Base-by-base conservation (phyloP, 371 early-diverging fungal species). In the Batkoa obscura region DNA sequence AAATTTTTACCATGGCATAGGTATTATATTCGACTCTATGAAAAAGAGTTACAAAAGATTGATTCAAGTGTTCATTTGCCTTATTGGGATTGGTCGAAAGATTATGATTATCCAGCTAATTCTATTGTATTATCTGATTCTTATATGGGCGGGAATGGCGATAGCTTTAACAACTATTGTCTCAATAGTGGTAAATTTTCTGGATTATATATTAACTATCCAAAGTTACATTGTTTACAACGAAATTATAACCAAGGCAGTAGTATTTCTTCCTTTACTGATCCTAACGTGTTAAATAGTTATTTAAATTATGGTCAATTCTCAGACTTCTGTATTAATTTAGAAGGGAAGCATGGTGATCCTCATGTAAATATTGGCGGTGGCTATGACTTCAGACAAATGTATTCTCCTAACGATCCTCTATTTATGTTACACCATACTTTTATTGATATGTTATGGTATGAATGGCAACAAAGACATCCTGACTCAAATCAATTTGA, bases 21-120 rank as follows among this genome's bases (percentile, higher is more conserved):
- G 15, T 6, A 30, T 41, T 69, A 60, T 54, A 23, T 72, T n/a
- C 49, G 35, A 1, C 23, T 56, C 0, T 67, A 61, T 43, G 73
- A 75, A 55, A 17, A 38, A 2, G 59, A 56, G 34, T 51, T 72
- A n/a, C 57, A 63, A 33, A 41, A 50, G 30, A 63, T 69, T 43
- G 67, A 75, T 60, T 60, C 70, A 13, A 32, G 46, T 13, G 63
- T 76, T 23, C 48, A 50, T 2, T 58, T 76, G 12, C 75, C 79
- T 13, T 79, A 69, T 58, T 76, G 76, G 79, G 69, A 78, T 50
- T 75, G 73, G 74, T 30, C 57, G 2, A 12, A 48, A 5, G 62
- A 65, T 42, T 60, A 59, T 13, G 58, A 56, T 50, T 34, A 47
- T 15, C 62, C 60, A 10, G 51, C 36, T 6, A 32, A 10, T 5